Evolutionary conservation across 495 filamentous ascomycete species (phyloP).

Genomic region (Hypoxylon lenormandii): DNA sequence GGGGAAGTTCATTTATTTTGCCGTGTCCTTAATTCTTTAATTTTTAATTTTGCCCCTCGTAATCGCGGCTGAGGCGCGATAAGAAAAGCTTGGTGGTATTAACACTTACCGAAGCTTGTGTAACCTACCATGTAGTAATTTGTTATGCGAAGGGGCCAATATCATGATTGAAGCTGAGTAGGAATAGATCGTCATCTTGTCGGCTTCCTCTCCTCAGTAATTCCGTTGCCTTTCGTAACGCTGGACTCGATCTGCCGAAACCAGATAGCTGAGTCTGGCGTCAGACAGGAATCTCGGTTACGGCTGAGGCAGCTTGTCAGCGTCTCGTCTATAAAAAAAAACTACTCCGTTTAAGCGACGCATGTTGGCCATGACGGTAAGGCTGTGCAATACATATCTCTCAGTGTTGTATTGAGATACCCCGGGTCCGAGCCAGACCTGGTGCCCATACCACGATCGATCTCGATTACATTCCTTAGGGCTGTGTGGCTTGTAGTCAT

Average conservation of each 20-base stretch:
- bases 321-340: slow-evolving; percentile 11
- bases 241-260: slow-evolving; percentile 1
- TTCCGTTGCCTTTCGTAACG: background rate
- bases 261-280: slow-evolving; percentile 15
- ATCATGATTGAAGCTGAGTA: slow-evolving; percentile 18
- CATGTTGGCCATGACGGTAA: slow-evolving; percentile 6
- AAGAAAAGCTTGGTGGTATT: slow-evolving; percentile 32
- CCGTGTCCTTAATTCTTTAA: slow-evolving; percentile 3
- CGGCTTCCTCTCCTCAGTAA: slow-evolving; percentile 13
- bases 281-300: slow-evolving; percentile 12
- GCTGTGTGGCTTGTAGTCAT: slow-evolving; percentile 18
- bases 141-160: slow-evolving; percentile 28
- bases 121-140: slow-evolving; percentile 28
- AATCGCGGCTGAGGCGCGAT: slow-evolving; percentile 42
- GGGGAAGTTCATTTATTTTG: slow-evolving; percentile 35
- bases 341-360: background rate
- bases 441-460: slow-evolving; percentile 17
- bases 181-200: slow-evolving; percentile 4
- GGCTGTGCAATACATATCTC: slow-evolving; percentile 10
- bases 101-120: slow-evolving; percentile 28
- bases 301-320: slow-evolving; percentile 6
- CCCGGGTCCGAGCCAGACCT: slow-evolving; percentile 20
- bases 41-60: slow-evolving; percentile 30
- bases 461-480: slow-evolving; percentile 33
- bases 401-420: slow-evolving; percentile 25